phyloP scores from a whole-genome alignment of 2,329 filamentous ascomycete genomes.

The Ophiosphaerella korrae region DNA sequence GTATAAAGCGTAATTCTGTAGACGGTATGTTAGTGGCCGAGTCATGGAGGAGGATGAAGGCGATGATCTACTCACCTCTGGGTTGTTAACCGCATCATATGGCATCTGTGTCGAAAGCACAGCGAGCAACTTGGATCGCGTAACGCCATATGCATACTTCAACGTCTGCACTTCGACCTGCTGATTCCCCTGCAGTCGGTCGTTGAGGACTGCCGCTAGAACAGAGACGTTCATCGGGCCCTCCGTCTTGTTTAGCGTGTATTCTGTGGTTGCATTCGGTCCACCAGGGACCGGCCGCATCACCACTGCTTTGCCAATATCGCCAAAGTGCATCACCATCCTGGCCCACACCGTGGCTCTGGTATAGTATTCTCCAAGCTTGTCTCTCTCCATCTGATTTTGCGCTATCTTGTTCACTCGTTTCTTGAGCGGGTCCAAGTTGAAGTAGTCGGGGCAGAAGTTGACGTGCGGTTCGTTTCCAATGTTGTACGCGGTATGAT shows the following conservation, averaged over 20 bases:
- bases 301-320: conserved; percentile 35
- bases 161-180: conserved; percentile 28
- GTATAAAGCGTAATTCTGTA: conserved; percentile 38
- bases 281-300: conserved; percentile 19
- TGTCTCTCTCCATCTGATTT: conserved; percentile 28
- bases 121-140: conserved; percentile 39
- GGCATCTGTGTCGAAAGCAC: conserved; percentile 36
- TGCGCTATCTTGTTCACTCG: conserved; percentile 29
- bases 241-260: conserved; percentile 19
- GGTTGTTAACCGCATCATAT: conserved; percentile 42
- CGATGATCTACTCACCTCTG: conserved; percentile 15
- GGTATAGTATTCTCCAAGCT: conserved; percentile 40
- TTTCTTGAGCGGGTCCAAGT: conserved; percentile 28
- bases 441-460: conserved; percentile 40
- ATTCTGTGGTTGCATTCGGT: conserved; percentile 26
- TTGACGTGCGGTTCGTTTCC: conserved; percentile 43
- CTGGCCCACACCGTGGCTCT: conserved; percentile 42
- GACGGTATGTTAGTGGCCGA: too few relatives aligned
- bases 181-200: conserved; percentile 23
- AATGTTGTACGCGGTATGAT: conserved; percentile 41
- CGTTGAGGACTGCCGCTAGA: conserved; percentile 38
- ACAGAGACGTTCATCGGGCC: conserved; percentile 42
- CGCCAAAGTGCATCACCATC: conserved; percentile 42
- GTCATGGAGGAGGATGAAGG: too few relatives aligned
- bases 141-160: conserved; percentile 42